Percentiles rank a stretch among this genome's conserved stretches.
phyloP scores from a whole-genome alignment of 352 stramenopile genomes.

The Globisporangium apiculatum region DNA sequence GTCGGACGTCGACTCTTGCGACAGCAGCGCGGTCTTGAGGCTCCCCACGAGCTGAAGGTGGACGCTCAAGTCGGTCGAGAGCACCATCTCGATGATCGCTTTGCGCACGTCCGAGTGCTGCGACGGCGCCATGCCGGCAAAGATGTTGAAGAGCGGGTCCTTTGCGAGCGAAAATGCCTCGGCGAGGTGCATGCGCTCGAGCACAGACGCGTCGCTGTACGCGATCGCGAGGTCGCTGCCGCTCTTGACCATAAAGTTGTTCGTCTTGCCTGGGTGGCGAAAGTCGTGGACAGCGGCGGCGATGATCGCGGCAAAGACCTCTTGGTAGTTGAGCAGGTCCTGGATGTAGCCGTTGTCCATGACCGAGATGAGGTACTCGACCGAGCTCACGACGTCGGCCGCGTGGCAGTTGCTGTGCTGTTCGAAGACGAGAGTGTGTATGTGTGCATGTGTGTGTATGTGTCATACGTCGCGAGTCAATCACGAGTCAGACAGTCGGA shows the following conservation, averaged over 20 bases:
- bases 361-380: conserved; percentile 71
- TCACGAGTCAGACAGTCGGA: too few relatives aligned
- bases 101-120: conserved; percentile 75
- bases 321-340: conserved; percentile 65
- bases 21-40: conserved; percentile 54
- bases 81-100: conserved; percentile 85
- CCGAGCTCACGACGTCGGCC: conserved; percentile 76
- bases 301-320: conserved; percentile 75
- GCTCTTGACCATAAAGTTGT: conserved; percentile 81
- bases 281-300: conserved; percentile 84
- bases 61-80: conserved; percentile 80
- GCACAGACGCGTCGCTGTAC: conserved; percentile 81
- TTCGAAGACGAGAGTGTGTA: too few relatives aligned
- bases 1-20: conserved; percentile 43
- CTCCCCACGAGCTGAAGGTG: conserved; percentile 76
- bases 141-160: conserved; percentile 69
- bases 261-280: conserved; percentile 74
- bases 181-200: conserved; percentile 85
- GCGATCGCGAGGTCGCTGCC: conserved; percentile 72
- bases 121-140: conserved; percentile 72
- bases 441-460: too few relatives aligned
- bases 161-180: conserved; percentile 81
- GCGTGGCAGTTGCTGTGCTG: conserved; percentile 69
- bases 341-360: conserved; percentile 66
- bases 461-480: too few relatives aligned